A percentile compares a stretch with the other conserved stretches of the same genome.
phyloP scores from a whole-genome alignment of 1,284 basidiomycete species.

The Spongiforma sp. region DNA sequence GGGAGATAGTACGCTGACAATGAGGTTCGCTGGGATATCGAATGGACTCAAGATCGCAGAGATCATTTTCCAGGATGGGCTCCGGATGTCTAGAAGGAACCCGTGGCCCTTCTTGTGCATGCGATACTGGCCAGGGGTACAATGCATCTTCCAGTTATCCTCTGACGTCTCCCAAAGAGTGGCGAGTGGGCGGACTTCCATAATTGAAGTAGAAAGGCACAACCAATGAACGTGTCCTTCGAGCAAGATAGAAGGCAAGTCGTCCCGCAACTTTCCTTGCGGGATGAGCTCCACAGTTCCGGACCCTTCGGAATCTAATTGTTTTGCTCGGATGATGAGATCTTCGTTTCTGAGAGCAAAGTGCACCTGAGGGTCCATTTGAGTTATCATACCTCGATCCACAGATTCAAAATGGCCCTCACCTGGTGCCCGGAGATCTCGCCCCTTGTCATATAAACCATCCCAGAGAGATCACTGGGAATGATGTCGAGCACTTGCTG shows the following conservation, averaged over 20 bases:
- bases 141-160: conserved; percentile 26
- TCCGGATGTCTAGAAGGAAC: conserved; percentile 13
- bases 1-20: conserved; percentile 22
- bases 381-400: no score
- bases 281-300: conserved; percentile 45
- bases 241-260: conserved; percentile 44
- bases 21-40: conserved; percentile 38
- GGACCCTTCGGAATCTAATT: background rate
- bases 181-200: conserved; percentile 45
- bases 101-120: background rate
- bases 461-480: conserved; percentile 38
- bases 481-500: conserved; percentile 44
- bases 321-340: conserved; percentile 39
- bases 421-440: conserved; percentile 30
- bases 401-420: background rate
- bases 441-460: conserved; percentile 41
- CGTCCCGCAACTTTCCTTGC: conserved; percentile 34
- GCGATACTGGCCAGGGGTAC: background rate
- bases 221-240: conserved; percentile 47
- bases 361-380: conserved; percentile 6
- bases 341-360: conserved; percentile 33
- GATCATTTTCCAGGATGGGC: conserved; percentile 39
- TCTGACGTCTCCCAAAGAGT: conserved; percentile 27
- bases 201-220: conserved; percentile 27
- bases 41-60: conserved; percentile 34